These are phyloP conservation scores for Daedaleopsis sinensis DNA, from an alignment of 768 basidiomycete genomes.

Conservation along the genomic window DNA sequence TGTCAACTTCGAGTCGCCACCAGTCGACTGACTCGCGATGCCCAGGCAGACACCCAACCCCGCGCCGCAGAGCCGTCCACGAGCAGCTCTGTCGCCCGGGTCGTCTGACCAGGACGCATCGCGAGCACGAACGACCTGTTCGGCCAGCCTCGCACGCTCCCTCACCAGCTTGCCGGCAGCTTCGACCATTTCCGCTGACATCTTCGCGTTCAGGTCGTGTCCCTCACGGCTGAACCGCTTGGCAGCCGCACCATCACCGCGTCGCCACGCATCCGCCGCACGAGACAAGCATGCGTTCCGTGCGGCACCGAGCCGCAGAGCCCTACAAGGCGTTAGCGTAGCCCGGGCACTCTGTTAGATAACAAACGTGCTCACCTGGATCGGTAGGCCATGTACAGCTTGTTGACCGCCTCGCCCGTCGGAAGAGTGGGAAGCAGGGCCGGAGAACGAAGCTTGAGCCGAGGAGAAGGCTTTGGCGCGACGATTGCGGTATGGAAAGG, in stretches of 20 bases:
- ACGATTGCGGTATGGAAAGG: slow-evolving; percentile 70
- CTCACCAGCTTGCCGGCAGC: slow-evolving; percentile 86
- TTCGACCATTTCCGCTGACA: slow-evolving; percentile 82
- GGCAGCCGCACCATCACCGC: slow-evolving; percentile 94
- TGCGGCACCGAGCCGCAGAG: slow-evolving; percentile 90
- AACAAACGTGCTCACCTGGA: slow-evolving; percentile 32
- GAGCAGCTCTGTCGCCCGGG: slow-evolving; percentile 69
- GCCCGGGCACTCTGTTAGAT: background rate
- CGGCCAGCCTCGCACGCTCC: slow-evolving; percentile 76
- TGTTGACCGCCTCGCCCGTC: slow-evolving; percentile 81
- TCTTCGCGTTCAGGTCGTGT: slow-evolving; percentile 89
- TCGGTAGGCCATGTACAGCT: slow-evolving; percentile 87
- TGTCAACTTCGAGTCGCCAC: slow-evolving; percentile 59
- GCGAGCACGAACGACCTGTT: slow-evolving; percentile 72
- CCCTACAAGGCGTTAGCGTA: slow-evolving; percentile 42
- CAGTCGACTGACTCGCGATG: slow-evolving; percentile 61
- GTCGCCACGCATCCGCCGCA: slow-evolving; percentile 94
- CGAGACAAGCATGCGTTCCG: slow-evolving; percentile 93
- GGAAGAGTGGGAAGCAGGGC: slow-evolving; percentile 84
- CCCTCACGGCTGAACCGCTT: slow-evolving; percentile 95
- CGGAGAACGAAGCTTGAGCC: slow-evolving; percentile 83
- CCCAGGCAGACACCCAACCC: slow-evolving; percentile 89
- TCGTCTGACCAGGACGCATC: slow-evolving; percentile 85
- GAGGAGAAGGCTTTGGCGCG: slow-evolving; percentile 80
- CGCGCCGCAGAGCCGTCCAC: slow-evolving; percentile 78